These are phyloP conservation scores for Pouteria glomerata DNA, from an alignment of 148 eudicot species.

Conservation along the genomic window DNA sequence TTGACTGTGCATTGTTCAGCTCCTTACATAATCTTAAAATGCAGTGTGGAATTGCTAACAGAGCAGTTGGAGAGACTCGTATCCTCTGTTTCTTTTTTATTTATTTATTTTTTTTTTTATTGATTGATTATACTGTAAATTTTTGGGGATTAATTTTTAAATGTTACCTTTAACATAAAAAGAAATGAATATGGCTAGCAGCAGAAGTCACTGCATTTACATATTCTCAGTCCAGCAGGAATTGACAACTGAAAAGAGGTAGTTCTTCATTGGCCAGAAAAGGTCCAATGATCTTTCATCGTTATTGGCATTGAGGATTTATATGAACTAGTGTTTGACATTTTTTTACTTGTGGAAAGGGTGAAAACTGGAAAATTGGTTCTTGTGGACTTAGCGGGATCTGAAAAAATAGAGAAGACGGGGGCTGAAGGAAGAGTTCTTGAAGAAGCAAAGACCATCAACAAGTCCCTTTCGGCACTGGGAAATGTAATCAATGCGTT, in stretches of 20 bases:
- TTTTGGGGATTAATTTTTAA: not conserved
- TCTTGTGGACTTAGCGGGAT: conserved; percentile 92
- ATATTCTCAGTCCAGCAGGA: conserved; percentile 64
- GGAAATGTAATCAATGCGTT: conserved; percentile 93
- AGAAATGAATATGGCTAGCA: conserved; percentile 96
- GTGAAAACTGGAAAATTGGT: conserved; percentile 56
- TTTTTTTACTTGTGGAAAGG: conserved; percentile 36
- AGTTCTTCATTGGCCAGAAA: not conserved
- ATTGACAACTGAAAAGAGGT: conserved; percentile 54
- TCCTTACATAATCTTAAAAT: conserved; percentile 18
- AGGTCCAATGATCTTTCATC: not conserved
- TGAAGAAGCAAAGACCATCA: conserved; percentile 91
- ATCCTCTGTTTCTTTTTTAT: conserved; percentile 25
- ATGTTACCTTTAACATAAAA: conserved; percentile 19
- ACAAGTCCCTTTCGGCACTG: conserved; percentile 82
- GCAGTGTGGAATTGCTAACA: conserved; percentile 83
- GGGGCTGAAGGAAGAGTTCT: conserved; percentile 87
- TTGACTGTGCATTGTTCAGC: conserved; percentile 2
- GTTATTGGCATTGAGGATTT: not conserved
- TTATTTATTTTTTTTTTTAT: not conserved
- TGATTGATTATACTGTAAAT: not conserved
- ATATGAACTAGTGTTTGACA: not conserved
- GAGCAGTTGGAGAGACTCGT: conserved; percentile 97
- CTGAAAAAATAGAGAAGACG: conserved; percentile 88
- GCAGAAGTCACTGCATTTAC: conserved; percentile 88